Conservation (phyloP, 75 land plant genomes). For the Pinus taeda region DNA sequence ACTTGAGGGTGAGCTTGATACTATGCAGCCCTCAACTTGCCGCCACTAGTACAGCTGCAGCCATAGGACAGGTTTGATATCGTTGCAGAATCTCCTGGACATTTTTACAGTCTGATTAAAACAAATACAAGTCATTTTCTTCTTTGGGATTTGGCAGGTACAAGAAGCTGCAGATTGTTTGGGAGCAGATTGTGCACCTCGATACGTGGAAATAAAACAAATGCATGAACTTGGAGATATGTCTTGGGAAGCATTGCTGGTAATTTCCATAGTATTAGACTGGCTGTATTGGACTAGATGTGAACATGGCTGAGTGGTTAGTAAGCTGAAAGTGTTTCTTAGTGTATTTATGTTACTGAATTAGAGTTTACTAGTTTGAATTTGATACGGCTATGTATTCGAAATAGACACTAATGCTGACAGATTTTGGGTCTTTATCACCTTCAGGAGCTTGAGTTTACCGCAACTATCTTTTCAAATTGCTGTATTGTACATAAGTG, state of each 20-base stretch:
- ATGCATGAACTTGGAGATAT: conserved; percentile 59
- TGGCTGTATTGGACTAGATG: neutral
- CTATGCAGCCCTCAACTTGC: conserved; percentile 59
- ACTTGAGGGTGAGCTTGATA: conserved; percentile 56
- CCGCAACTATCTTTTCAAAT: neutral
- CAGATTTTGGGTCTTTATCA: neutral
- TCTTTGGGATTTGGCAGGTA: conserved; percentile 37
- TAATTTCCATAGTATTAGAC: neutral
- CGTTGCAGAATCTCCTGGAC: too few species aligned
- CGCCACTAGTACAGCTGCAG: conserved; percentile 54
- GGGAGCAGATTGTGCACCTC: conserved; percentile 81
- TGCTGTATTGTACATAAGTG: neutral
- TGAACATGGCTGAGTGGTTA: neutral
- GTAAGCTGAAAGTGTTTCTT: neutral
- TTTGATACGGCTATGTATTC: neutral
- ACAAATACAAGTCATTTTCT: neutral
- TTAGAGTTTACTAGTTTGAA: neutral
- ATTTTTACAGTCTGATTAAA: neutral
- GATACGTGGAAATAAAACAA: conserved; percentile 75
- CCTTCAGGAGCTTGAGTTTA: neutral
- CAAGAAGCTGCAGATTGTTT: conserved; percentile 97
- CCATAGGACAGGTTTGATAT: conserved; percentile 60
- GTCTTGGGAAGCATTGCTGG: conserved; percentile 38
- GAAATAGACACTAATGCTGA: neutral
- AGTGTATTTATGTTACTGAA: too few species aligned